These are phyloP conservation scores for Spathaspora hagerdaliae DNA, from an alignment of 805 yeast species.

Conservation along the genomic window DNA sequence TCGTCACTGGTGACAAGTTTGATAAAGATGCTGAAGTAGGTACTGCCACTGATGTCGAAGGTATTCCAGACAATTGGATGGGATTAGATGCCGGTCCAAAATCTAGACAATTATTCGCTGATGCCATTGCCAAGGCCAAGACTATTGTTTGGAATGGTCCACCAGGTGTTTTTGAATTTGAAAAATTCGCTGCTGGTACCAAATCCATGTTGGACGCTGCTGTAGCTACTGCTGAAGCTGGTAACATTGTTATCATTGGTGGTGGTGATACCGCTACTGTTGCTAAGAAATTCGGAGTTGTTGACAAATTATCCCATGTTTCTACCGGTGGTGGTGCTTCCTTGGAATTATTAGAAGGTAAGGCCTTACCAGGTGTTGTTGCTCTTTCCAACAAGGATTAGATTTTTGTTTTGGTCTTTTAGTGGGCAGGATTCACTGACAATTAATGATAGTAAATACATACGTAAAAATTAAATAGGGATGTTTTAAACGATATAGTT, in stretches of 20 bases:
- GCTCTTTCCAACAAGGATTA: conserved; percentile 73
- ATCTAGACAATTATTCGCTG: conserved; percentile 73
- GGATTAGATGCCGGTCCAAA: conserved; percentile 96
- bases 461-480: too few relatives aligned
- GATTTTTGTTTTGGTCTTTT: neutral
- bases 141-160: conserved; percentile 99
- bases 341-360: conserved; percentile 97
- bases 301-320: conserved; percentile 94
- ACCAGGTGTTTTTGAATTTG: conserved; percentile 99
- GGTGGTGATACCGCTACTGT: conserved; percentile 99
- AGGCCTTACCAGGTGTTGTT: conserved; percentile 95
- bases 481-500: too few relatives aligned
- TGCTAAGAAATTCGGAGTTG: conserved; percentile 96
- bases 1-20: conserved; percentile 92
- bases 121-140: conserved; percentile 86
- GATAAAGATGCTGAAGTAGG: conserved; percentile 86
- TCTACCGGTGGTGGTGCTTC: conserved; percentile 99
- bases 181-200: conserved; percentile 87
- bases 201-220: conserved; percentile 84
- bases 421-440: too few relatives aligned
- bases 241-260: conserved; percentile 95
- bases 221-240: conserved; percentile 79
- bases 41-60: conserved; percentile 80
- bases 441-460: too few relatives aligned
- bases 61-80: conserved; percentile 93